A percentile compares a stretch with the other conserved stretches of the same genome.
phyloP scores from a whole-genome alignment of 2,329 filamentous ascomycete species.

The Trichoderma pleuroti region DNA sequence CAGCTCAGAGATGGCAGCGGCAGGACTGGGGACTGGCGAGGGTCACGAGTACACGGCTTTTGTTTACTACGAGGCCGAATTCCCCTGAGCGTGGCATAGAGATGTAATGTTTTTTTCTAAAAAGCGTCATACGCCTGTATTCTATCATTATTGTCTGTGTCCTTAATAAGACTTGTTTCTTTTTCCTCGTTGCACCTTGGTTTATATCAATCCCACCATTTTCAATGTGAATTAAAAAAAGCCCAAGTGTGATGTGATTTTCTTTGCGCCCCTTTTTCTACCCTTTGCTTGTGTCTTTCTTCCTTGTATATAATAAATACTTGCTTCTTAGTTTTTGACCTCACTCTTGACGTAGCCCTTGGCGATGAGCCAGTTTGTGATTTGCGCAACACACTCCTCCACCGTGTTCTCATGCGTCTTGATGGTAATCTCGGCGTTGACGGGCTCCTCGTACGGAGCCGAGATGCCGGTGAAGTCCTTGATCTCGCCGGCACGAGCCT shows the following conservation, averaged over 20 bases:
- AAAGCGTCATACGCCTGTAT: constrained; percentile 19
- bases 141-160: constrained; percentile 27
- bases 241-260: neutral
- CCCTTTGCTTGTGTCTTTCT: constrained; percentile 26
- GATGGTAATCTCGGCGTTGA: constrained; percentile 82
- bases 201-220: neutral
- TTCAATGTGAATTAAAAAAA: neutral
- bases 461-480: constrained; percentile 97
- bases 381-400: constrained; percentile 83
- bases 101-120: neutral
- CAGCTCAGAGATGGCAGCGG: constrained; percentile 79
- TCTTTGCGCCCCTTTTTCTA: constrained; percentile 23
- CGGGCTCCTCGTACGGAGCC: constrained; percentile 89
- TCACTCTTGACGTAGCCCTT: constrained; percentile 48
- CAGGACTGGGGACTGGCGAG: constrained; percentile 63
- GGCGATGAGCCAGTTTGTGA: constrained; percentile 72
- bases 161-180: neutral
- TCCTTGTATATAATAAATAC: neutral
- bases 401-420: constrained; percentile 77
- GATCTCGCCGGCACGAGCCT: constrained; percentile 88
- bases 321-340: constrained; percentile 1
- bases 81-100: constrained; percentile 42
- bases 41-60: constrained; percentile 89
- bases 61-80: constrained; percentile 94
- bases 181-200: neutral